These are phyloP conservation scores for Aspergillus kassunensis DNA, from an alignment of 495 filamentous ascomycete genomes.

Conservation along the genomic window DNA sequence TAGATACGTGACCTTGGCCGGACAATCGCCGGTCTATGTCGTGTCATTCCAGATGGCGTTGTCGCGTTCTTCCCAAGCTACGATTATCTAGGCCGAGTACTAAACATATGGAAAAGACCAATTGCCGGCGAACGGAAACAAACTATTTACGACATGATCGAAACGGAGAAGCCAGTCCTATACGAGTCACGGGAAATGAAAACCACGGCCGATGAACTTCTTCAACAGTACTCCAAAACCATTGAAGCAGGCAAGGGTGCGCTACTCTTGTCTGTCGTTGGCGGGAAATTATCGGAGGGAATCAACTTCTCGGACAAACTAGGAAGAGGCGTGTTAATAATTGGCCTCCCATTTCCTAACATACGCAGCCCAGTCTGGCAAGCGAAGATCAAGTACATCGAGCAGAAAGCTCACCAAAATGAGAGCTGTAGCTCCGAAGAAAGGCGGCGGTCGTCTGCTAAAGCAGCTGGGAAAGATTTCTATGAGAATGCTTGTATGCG, in stretches of 20 bases:
- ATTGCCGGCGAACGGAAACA: conserved; percentile 25
- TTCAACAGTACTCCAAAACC: conserved; percentile 65
- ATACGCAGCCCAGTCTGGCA: conserved; percentile 86
- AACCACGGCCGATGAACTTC: conserved; percentile 56
- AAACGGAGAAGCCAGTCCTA: conserved; percentile 61
- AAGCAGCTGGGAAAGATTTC: conserved; percentile 71
- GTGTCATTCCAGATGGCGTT: conserved; percentile 78
- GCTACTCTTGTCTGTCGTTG: conserved; percentile 87
- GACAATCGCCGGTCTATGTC: conserved; percentile 65
- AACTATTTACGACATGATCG: conserved; percentile 37
- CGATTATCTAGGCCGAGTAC: conserved; percentile 74
- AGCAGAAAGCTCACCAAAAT: conserved; percentile 54
- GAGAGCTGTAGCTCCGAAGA: conserved; percentile 36
- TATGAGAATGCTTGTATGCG: conserved; percentile 97
- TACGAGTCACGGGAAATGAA: conserved; percentile 55
- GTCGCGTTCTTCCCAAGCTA: conserved; percentile 98
- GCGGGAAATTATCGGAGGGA: conserved; percentile 90
- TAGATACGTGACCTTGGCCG: conserved; percentile 74
- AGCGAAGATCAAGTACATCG: conserved; percentile 82
- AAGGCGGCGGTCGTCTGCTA: conserved; percentile 38
- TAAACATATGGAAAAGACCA: conserved; percentile 59
- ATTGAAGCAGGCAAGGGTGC: conserved; percentile 68
- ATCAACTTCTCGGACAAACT: conserved; percentile 96
- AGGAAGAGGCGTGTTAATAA: conserved; percentile 81
- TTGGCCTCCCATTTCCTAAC: conserved; percentile 93